Percentiles rank a stretch among this genome's conserved stretches.
phyloP scores from a whole-genome alignment of 2,329 filamentous ascomycete species.

The Amauroascus niger region DNA sequence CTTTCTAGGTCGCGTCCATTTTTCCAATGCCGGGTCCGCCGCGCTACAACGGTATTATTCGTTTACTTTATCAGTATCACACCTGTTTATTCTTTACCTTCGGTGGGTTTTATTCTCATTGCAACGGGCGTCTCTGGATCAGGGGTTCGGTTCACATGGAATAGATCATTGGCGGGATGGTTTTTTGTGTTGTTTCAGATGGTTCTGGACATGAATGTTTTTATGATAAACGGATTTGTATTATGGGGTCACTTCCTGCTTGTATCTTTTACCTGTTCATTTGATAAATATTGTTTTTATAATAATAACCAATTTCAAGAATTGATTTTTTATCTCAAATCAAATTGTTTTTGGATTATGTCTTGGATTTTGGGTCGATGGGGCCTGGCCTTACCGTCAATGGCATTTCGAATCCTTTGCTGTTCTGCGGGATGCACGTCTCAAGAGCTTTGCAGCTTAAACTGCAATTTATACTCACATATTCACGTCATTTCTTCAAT shows the following conservation, averaged over 20 bases:
- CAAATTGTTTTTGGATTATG: too few species aligned
- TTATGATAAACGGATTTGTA: background rate
- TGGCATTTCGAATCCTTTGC: background rate
- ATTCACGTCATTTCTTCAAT: too few species aligned
- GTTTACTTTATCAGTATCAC: background rate
- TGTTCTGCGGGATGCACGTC: background rate
- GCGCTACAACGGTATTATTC: background rate
- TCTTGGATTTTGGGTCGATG: too few species aligned
- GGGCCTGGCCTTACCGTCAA: too few species aligned
- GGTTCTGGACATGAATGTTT: background rate
- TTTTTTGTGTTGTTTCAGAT: background rate
- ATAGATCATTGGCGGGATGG: slow-evolving; percentile 3
- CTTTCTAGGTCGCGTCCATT: background rate
- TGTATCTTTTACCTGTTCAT: background rate
- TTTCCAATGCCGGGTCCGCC: background rate
- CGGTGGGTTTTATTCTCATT: background rate
- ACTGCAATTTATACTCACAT: background rate
- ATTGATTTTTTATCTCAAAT: background rate
- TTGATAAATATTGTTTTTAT: background rate
- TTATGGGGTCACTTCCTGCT: background rate
- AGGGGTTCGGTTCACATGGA: background rate
- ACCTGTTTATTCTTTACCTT: background rate
- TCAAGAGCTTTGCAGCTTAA: background rate
- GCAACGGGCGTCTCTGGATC: slow-evolving; percentile 2
- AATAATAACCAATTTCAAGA: background rate